Conservation (phyloP, 805 yeast species). For the Starmerella floricola region DNA sequence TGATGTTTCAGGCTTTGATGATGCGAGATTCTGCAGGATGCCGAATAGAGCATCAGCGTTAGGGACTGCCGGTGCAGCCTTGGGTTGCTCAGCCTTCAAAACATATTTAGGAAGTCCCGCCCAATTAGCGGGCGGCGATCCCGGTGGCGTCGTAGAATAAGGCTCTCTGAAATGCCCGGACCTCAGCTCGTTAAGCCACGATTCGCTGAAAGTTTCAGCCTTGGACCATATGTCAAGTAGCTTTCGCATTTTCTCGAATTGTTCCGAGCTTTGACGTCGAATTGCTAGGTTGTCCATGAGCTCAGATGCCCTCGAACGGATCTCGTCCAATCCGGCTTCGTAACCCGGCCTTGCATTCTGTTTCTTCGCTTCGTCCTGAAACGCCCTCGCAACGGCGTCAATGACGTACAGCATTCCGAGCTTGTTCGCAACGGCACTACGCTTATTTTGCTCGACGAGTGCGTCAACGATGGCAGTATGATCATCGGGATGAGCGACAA, state of each 20-base stretch:
- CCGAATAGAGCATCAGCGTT: constrained; percentile 35
- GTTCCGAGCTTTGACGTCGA: constrained; percentile 19
- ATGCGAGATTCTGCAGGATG: constrained; percentile 57
- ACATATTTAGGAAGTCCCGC: constrained; percentile 20
- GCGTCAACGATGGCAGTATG: constrained; percentile 33
- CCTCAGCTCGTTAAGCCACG: constrained; percentile 44
- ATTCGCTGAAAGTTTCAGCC: constrained; percentile 59
- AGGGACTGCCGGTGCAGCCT: constrained; percentile 24
- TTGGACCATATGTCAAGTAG: constrained; percentile 88
- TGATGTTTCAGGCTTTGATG: constrained; percentile 33
- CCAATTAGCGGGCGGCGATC: constrained; percentile 40
- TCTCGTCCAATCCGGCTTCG: constrained; percentile 7
- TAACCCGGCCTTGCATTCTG: constrained; percentile 24
- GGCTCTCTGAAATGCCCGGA: constrained; percentile 39
- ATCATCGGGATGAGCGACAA: constrained; percentile 50
- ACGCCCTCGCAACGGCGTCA: constrained; percentile 83
- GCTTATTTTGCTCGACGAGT: constrained; percentile 55
- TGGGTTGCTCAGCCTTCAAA: constrained; percentile 19
- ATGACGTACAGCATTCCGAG: constrained; percentile 83
- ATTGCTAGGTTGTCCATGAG: constrained; percentile 44
- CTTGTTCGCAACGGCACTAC: constrained; percentile 68
- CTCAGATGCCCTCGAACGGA: constrained; percentile 24
- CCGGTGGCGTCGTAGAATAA: constrained; percentile 56
- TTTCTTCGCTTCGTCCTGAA: constrained; percentile 59
- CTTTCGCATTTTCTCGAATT: constrained; percentile 57